A percentile compares a stretch with the other conserved stretches of the same genome.
These are phyloP conservation scores for Nemania serpens DNA, from an alignment of 2,329 filamentous ascomycete genomes.

Conservation along the genomic window DNA sequence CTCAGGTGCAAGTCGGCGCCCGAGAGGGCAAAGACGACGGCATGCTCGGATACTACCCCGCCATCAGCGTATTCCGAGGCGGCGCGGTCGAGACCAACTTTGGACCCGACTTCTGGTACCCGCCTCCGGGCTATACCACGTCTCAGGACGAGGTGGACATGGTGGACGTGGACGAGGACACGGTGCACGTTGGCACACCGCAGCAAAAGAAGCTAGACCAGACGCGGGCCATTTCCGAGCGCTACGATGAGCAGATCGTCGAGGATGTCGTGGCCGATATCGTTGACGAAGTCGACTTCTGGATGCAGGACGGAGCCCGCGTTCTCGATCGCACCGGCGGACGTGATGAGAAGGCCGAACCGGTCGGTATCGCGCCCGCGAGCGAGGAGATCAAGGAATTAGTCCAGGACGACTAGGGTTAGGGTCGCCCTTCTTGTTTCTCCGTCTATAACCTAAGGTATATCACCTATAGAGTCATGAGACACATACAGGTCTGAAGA, in stretches of 20 bases:
- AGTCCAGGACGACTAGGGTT: conserved; percentile 61
- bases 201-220: conserved; percentile 33
- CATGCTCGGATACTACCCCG: conserved; percentile 93
- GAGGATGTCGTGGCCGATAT: conserved; percentile 94
- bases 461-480: background rate
- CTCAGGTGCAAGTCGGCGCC: conserved; percentile 72
- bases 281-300: conserved; percentile 92
- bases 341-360: conserved; percentile 51
- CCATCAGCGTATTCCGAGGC: conserved; percentile 88
- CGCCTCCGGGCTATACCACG: conserved; percentile 54
- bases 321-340: conserved; percentile 52
- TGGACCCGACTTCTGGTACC: conserved; percentile 89
- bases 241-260: conserved; percentile 90
- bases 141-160: conserved; percentile 54
- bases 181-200: conserved; percentile 24
- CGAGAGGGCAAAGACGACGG: conserved; percentile 91
- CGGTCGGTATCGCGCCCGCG: conserved; percentile 48
- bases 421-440: background rate
- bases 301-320: conserved; percentile 68
- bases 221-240: conserved; percentile 69
- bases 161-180: conserved; percentile 44
- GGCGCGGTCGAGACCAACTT: conserved; percentile 94
- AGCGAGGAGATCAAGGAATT: conserved; percentile 67
- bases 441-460: background rate
- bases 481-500: background rate